Conservation (phyloP, 768 basidiomycete genomes). For the Auriculariales sp. region DNA sequence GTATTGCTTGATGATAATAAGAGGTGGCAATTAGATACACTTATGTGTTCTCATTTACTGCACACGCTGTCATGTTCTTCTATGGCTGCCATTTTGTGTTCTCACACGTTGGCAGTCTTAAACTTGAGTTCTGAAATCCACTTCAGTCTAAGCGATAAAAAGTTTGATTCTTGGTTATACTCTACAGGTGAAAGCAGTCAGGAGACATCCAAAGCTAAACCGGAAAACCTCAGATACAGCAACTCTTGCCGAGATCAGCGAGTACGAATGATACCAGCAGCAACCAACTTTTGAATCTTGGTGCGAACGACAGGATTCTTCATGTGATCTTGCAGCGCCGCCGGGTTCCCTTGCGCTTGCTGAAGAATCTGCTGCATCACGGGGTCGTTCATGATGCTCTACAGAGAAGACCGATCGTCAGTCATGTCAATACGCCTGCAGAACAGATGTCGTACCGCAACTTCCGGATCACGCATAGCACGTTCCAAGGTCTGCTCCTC, state of each 20-base stretch:
- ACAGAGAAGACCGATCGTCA: constrained; percentile 4
- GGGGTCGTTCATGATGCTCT: constrained; percentile 80
- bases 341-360: constrained; percentile 82
- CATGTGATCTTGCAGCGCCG: constrained; percentile 88
- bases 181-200: no score
- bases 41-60: no score
- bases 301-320: constrained; percentile 70
- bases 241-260: constrained; percentile 28
- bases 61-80: no score
- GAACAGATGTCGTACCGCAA: constrained; percentile 49
- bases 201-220: no score
- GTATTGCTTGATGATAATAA: no score
- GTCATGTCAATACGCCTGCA: neutral
- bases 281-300: constrained; percentile 82
- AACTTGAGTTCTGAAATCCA: no score
- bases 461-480: constrained; percentile 95
- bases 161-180: no score
- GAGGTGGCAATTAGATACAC: no score
- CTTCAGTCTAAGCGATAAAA: no score
- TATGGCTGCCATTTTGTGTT: no score
- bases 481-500: constrained; percentile 87
- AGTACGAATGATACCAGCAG: constrained; percentile 87
- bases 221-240: no score
- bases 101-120: no score
- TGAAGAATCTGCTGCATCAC: constrained; percentile 91